Conservation (phyloP, 1,284 basidiomycete species). For the Rhodotorula sp. region DNA sequence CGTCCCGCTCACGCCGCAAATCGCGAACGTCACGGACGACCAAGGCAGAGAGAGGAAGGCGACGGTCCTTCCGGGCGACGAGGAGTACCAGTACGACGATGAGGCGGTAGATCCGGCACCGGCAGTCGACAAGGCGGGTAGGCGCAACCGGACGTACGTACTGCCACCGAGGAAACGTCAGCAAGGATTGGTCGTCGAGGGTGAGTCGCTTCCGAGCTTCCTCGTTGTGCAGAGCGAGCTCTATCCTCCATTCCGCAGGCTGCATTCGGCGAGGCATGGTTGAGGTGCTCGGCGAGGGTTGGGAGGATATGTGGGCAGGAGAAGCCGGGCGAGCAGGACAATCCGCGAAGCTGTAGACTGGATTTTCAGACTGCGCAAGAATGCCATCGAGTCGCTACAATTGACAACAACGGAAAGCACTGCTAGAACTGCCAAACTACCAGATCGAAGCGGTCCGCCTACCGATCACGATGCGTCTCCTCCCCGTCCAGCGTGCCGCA, state of each 20-base stretch:
- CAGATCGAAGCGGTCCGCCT: too few relatives aligned
- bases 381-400: not conserved
- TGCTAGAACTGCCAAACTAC: too few relatives aligned
- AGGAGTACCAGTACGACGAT: conserved; percentile 4
- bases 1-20: conserved; percentile 6
- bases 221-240: not conserved
- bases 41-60: conserved; percentile 11
- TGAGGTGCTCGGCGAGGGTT: conserved; percentile 19
- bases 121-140: not conserved
- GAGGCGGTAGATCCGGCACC: not conserved
- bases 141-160: conserved; percentile 30
- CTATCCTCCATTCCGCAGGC: not conserved
- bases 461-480: not conserved
- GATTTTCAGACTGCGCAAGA: not conserved
- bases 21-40: not conserved
- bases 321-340: conserved; percentile 10
- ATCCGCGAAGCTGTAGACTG: not conserved
- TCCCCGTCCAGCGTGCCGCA: not conserved
- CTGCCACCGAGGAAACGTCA: conserved; percentile 22
- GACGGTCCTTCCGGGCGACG: conserved; percentile 34
- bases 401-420: too few relatives aligned
- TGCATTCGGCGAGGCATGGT: conserved; percentile 15
- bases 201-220: not conserved
- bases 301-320: conserved; percentile 36
- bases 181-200: conserved; percentile 28